Evolutionary conservation across 208 protist species (phyloP).

Genomic region (Crithidia bombi): DNA sequence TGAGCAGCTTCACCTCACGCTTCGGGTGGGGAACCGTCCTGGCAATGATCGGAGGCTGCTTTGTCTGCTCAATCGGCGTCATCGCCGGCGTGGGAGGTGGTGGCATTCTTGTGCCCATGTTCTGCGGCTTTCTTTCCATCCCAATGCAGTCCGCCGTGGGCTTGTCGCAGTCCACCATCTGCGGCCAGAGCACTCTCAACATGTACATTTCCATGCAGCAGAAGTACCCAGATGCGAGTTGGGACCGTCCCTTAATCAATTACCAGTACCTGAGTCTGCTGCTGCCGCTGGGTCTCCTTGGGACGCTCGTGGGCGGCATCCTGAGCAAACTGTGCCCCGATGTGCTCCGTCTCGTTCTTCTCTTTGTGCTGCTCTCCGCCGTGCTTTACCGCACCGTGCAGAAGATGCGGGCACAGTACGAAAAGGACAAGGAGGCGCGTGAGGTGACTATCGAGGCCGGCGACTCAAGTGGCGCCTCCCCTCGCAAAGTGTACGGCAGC

Average conservation of each 20-base stretch:
- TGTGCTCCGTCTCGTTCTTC: slow-evolving; percentile 71
- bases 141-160: slow-evolving; percentile 72
- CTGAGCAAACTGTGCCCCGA: slow-evolving; percentile 82
- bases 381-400: slow-evolving; percentile 68
- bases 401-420: slow-evolving; percentile 71
- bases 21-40: slow-evolving; percentile 39
- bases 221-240: slow-evolving; percentile 51
- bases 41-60: slow-evolving; percentile 57
- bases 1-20: slow-evolving; percentile 36
- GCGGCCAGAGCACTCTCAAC: slow-evolving; percentile 83
- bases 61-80: slow-evolving; percentile 73
- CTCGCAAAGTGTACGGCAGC: slow-evolving; percentile 12
- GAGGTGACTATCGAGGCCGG: slow-evolving; percentile 32
- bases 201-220: slow-evolving; percentile 62
- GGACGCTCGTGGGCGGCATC: slow-evolving; percentile 74
- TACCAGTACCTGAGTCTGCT: slow-evolving; percentile 85
- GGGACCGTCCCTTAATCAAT: slow-evolving; percentile 82
- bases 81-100: slow-evolving; percentile 84
- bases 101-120: slow-evolving; percentile 87
- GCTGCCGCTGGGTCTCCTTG: slow-evolving; percentile 74
- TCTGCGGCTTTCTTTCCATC: slow-evolving; percentile 51
- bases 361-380: slow-evolving; percentile 65
- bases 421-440: slow-evolving; percentile 21
- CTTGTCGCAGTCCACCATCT: slow-evolving; percentile 87
- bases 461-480: slow-evolving; percentile 3